Base-by-base conservation (phyloP, 1,139 yeast genomes). In the Zygotorulaspora mrakii region DNA sequence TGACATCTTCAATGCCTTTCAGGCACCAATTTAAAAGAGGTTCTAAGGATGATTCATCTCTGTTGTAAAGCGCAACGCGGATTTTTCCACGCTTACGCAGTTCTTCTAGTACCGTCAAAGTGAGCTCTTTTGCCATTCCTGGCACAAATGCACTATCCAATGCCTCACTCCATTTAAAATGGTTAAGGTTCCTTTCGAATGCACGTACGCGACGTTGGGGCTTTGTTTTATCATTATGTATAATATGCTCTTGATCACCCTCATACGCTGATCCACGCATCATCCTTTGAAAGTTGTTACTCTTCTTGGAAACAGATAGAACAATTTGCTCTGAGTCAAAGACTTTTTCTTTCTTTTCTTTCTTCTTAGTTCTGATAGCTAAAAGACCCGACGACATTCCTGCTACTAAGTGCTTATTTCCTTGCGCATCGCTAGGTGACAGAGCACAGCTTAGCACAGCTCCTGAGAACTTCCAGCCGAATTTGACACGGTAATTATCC, bases 401-500 rank as follows among this genome's bases (percentile, higher is more conserved):
- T n/a, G 94, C 86, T 25, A 86, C 96, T 49, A 91, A 75, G 68
- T 91, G 97, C 66, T 84, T 84, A 37, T 59, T 60, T 24, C 62
- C 61, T 39, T 53, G 55, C 6, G 62, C 57, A 37, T 52, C 81
- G 46, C 82, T 79, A 14, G 97, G 97, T 7, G 96, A 85, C 8
- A 89, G 83, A 6, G 89, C 97, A 60, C 95, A 81, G 54, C 88
- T 73, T 52, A 91, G 70, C 0, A 91, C 96, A 30, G 95, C 94
- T 11, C 94, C 88, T 28, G 96, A 95, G 58, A 84, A 89, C 64
- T 89, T 91, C 97, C 97, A 91, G 31, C 97, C 97, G 62, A 88
- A 91, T 61, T 83, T 85, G 48, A 89, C 96, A 46, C 83, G 84
- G 89, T 94, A 91, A 34, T 82, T 69, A 17, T 82, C 72, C 25